A percentile compares a stretch with the other conserved stretches of the same genome.
Conservation (phyloP, 2,329 filamentous ascomycete species). For the Penicillium olsonii region DNA sequence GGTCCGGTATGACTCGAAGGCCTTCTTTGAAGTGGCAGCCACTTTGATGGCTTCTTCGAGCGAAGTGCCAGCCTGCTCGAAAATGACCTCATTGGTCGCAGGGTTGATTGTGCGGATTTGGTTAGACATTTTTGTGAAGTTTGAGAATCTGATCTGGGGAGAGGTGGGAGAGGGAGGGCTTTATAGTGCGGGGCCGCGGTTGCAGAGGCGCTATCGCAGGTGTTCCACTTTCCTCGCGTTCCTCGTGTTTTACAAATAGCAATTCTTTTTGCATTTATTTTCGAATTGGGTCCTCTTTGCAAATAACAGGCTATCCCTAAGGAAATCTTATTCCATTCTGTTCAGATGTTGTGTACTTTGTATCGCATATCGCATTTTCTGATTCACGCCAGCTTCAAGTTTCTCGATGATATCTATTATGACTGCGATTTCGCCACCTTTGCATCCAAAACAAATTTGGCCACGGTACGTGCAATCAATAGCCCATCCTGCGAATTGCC, state of each 20-base stretch:
- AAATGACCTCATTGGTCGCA: constrained; percentile 78
- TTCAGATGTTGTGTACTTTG: too few relatives aligned
- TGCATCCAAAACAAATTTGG: constrained; percentile 18
- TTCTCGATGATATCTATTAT: too few relatives aligned
- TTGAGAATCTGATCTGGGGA: not conserved
- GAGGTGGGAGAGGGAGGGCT: constrained; percentile 7
- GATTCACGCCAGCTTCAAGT: too few relatives aligned
- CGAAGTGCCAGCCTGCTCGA: constrained; percentile 71
- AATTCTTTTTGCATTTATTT: too few relatives aligned
- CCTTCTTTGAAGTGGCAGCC: constrained; percentile 29
- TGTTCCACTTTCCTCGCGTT: not conserved
- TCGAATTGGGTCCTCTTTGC: too few relatives aligned
- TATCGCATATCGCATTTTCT: too few relatives aligned
- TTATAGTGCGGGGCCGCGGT: constrained; percentile 13
- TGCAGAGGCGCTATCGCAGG: not conserved
- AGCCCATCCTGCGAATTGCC: constrained; percentile 26
- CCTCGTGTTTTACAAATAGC: too few relatives aligned
- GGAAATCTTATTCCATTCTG: too few relatives aligned
- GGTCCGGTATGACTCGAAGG: constrained; percentile 60
- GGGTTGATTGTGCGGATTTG: constrained; percentile 72
- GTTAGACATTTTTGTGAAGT: constrained; percentile 24
- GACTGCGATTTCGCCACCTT: not conserved
- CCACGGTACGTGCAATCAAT: constrained; percentile 20
- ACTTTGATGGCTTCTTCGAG: constrained; percentile 25
- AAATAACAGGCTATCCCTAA: too few relatives aligned